phyloP scores from a whole-genome alignment of 139 green algal species.

The Marvania coccoides region DNA sequence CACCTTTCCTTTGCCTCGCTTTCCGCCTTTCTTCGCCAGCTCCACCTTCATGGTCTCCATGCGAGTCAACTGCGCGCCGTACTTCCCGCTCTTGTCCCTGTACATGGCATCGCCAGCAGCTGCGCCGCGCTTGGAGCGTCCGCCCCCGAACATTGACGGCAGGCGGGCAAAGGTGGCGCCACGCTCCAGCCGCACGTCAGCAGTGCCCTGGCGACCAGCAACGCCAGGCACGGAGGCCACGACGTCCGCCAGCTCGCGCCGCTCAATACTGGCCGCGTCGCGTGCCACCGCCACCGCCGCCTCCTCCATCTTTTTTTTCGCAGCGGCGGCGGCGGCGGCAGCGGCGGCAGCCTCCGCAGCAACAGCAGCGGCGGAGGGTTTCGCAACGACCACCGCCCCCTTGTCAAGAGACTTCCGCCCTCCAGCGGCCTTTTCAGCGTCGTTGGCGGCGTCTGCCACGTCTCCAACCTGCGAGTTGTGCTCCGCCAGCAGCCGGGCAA shows the following conservation, averaged over 20 bases:
- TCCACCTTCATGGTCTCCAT: conserved; percentile 26
- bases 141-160: not conserved
- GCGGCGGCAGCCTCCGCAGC: not conserved
- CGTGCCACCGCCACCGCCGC: not conserved
- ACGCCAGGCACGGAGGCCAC: not conserved
- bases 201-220: not conserved
- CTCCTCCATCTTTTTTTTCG: not conserved
- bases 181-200: conserved; percentile 15
- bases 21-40: not conserved
- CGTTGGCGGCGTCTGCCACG: conserved; percentile 10
- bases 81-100: not conserved
- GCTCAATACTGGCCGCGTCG: not conserved
- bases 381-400: not conserved
- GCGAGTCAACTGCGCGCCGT: not conserved
- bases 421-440: conserved; percentile 13
- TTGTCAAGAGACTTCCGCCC: too few relatives aligned
- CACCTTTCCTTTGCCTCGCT: not conserved
- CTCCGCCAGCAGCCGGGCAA: conserved; percentile 29
- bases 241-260: not conserved
- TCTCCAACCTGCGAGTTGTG: conserved; percentile 31
- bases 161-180: not conserved
- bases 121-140: not conserved
- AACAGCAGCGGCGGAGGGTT: not conserved
- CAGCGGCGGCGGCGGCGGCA: not conserved
- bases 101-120: not conserved